Base-by-base conservation (phyloP, 176 grass and related monocot species). In the Triticum turgidum region DNA sequence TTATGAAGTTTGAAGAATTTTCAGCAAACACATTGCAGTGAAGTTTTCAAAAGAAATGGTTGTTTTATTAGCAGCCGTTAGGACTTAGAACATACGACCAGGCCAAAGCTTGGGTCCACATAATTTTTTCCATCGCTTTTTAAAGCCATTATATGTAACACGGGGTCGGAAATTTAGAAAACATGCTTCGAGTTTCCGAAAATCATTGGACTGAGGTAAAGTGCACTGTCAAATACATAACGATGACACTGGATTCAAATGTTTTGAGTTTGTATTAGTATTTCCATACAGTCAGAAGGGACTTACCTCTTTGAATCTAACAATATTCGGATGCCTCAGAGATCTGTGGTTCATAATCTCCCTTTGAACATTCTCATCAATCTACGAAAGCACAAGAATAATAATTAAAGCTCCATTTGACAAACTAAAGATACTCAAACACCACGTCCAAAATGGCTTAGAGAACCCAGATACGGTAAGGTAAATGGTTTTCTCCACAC, bases 341-440 rank as follows among this genome's bases (percentile, higher is more conserved):
- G 96, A 98, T 61, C 91, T 95, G 76, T 98, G 96, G 71, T 98
- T 98, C 91, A 98, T 98, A 82, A 98, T 98, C 88, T 98, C 97
- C 76, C 97, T 94, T 77, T 94, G 92, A 61, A 98, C 97, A 96
- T 98, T 93, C 90, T 98, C 97, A 27, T 96, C 97, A 61, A 98
- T 98, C 97, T 98, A 81, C 9, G 11, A 75, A 82, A 92, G 20
- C 74, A 82, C 56, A 58, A 82, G 25, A 73, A 8, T 5, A 10
- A 76, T 14, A 9, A 39, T 27, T 69, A 12, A 39, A 84, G 63
- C 2, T 11, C 86, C 42, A 76, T 52, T 11, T 58, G 45, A 83
- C 12, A 81, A 80, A 44, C 9, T 41, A 15, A 88, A 87, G 21
- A 41, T 66, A 59, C n/a, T 70, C 7, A 84, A 59, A 81, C 13